A percentile compares a stretch with the other conserved stretches of the same genome.
These are phyloP conservation scores for Bipolaris cookei DNA, from an alignment of 2,329 filamentous ascomycete genomes.

Conservation along the genomic window DNA sequence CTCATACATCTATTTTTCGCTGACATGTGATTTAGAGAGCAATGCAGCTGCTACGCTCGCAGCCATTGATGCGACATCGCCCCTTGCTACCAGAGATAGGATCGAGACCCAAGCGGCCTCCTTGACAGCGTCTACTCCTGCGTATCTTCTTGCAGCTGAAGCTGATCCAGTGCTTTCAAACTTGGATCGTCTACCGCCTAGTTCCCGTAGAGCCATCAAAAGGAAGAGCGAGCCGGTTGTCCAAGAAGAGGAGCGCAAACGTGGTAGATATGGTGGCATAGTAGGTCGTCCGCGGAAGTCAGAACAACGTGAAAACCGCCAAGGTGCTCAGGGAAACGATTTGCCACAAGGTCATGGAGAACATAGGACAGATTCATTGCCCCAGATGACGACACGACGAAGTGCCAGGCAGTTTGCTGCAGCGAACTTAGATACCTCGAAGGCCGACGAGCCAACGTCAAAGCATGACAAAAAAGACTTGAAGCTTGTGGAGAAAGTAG, in stretches of 20 bases:
- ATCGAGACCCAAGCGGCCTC: neutral
- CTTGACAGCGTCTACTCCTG: neutral
- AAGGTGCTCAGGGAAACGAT: neutral
- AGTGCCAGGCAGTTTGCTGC: conserved; percentile 20
- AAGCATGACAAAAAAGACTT: neutral
- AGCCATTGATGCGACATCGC: neutral
- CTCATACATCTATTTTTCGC: neutral
- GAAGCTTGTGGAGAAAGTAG: neutral
- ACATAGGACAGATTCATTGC: neutral
- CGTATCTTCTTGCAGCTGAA: conserved; percentile 27
- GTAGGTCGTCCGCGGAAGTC: conserved; percentile 26
- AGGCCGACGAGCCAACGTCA: neutral
- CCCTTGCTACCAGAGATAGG: neutral
- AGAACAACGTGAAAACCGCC: conserved; percentile 1
- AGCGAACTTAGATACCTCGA: neutral
- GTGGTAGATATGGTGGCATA: conserved; percentile 20
- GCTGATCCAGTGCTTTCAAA: conserved; percentile 28
- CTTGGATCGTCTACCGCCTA: conserved; percentile 29
- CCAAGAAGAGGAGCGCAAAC: conserved; percentile 17
- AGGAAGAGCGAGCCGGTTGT: conserved; percentile 24
- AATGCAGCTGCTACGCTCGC: neutral
- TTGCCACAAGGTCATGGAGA: neutral
- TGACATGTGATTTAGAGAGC: neutral
- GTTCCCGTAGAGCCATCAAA: conserved; percentile 17
- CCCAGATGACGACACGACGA: conserved; percentile 21